A percentile compares a stretch with the other conserved stretches of the same genome.
Evolutionary conservation across 352 stramenopile genomes (phyloP).

Genomic region (Phytophthora podocarpi): DNA sequence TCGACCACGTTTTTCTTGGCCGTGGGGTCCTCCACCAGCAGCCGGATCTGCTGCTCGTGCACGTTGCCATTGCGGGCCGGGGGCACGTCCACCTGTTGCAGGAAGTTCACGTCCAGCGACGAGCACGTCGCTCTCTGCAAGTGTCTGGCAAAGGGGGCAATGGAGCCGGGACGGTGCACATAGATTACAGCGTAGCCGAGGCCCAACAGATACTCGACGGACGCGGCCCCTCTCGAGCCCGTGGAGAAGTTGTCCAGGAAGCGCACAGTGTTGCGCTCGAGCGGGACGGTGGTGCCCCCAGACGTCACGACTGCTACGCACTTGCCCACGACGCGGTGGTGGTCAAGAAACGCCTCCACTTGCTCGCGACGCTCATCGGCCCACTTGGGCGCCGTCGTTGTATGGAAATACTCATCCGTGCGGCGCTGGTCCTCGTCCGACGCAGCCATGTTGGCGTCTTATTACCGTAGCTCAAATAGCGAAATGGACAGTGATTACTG

Average conservation of each 20-base stretch:
- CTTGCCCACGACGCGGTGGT: slow-evolving; percentile 67
- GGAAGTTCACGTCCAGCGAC: slow-evolving; percentile 69
- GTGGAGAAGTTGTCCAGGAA: slow-evolving; percentile 99
- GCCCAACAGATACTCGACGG: slow-evolving; percentile 90
- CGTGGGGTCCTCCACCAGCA: slow-evolving; percentile 40
- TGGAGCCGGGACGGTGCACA: slow-evolving; percentile 89
- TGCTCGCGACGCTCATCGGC: slow-evolving; percentile 39
- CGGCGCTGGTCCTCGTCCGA: slow-evolving; percentile 38
- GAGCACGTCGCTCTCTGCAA: slow-evolving; percentile 58
- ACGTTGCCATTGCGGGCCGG: slow-evolving; percentile 14
- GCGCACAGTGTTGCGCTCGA: slow-evolving; percentile 95
- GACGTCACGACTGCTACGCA: slow-evolving; percentile 94
- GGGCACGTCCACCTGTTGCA: slow-evolving; percentile 59
- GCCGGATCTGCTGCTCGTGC: slow-evolving; percentile 38
- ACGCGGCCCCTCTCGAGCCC: slow-evolving; percentile 88
- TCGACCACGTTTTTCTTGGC: slow-evolving; percentile 53
- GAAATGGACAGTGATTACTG: no score
- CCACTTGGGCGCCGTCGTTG: slow-evolving; percentile 50
- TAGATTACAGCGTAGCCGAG: slow-evolving; percentile 97
- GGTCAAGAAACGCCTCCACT: slow-evolving; percentile 65
- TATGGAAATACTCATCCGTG: slow-evolving; percentile 61
- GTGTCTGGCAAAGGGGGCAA: slow-evolving; percentile 86
- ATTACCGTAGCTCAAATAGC: no score
- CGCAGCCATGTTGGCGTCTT: not conserved
- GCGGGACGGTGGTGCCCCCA: slow-evolving; percentile 94